Evolutionary conservation across 2,329 filamentous ascomycete species (phyloP), one percentile per base, ranked within the genome.

Genomic region (Ophiosphaerella korrae): DNA sequence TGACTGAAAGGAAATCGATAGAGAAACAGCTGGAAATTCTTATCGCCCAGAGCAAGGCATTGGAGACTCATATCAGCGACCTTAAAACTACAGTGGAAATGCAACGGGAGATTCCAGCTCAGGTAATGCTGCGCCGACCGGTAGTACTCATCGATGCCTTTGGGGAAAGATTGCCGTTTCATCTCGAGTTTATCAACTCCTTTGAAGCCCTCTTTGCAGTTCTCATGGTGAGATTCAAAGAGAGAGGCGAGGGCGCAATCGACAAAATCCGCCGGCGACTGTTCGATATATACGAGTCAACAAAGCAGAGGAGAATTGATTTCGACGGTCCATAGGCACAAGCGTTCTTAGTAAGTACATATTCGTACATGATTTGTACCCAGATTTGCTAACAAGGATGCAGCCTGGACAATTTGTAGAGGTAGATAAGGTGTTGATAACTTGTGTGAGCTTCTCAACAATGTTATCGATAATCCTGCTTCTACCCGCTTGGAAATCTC

Each of bases 361-460:
- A 5, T 26, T 26, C 5, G 8, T 5, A 8, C 24, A 5, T 8
- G n/a, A 18, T 14, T 4, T 14, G 14, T 3, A 32, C 11, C n/a
- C 7, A 8, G 24, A 26, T 26, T 11, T 12, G 26, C 40, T 42
- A n/a, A 37, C 11, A 13, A 11, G 3, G 13, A 13, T 2, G 9
- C 13, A 46, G 44, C 44, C 44, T 11, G 44, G 44, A 23, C 44
- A 46, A 31, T 14, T 40, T 5, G 14, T 46, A 13, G 44, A 46
- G 24, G n/a, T n/a, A n/a, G n/a, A n/a, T n/a, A n/a, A n/a, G n/a
- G n/a, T n/a, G n/a, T n/a, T n/a, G n/a, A n/a, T n/a, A n/a, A n/a
- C n/a, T n/a, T n/a, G n/a, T n/a, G n/a, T n/a, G n/a, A n/a, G n/a
- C n/a, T 29, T 40, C 18, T 21, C 24, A 26, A 8, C 24, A 26